Evolutionary conservation across 768 basidiomycete genomes (phyloP).

Genomic region (Leccinellum albellum): DNA sequence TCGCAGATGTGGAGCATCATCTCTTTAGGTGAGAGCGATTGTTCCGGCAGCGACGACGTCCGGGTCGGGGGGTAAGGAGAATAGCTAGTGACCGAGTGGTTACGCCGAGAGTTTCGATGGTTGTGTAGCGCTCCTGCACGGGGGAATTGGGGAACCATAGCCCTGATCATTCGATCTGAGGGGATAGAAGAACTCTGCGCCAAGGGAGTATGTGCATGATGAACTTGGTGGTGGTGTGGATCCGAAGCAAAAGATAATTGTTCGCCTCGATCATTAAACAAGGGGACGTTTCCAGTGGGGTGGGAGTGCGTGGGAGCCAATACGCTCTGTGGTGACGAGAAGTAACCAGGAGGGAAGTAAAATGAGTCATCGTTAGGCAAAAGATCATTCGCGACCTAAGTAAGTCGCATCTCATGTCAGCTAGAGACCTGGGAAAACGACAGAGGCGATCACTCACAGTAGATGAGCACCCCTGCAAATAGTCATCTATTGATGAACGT

Average conservation of each 20-base stretch:
- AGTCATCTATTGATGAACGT: no score
- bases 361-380: neutral
- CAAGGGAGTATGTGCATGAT: neutral
- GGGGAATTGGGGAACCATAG: no score
- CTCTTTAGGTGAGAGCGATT: neutral
- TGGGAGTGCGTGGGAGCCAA: neutral
- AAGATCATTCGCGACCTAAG: neutral
- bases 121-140: no score
- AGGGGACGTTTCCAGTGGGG: neutral
- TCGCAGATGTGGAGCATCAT: neutral
- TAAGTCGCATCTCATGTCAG: neutral
- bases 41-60: neutral
- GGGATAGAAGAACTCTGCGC: no score
- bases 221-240: neutral
- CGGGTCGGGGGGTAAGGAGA: neutral
- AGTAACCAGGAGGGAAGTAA: no score
- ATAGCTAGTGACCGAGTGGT: neutral
- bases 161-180: neutral
- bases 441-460: neutral
- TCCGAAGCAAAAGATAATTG: neutral
- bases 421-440: neutral
- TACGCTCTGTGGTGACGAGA: neutral
- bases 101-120: neutral
- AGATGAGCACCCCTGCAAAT: neutral
- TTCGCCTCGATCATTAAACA: neutral